Base-by-base conservation (phyloP, 768 basidiomycete species). In the Suillus ampliporus region DNA sequence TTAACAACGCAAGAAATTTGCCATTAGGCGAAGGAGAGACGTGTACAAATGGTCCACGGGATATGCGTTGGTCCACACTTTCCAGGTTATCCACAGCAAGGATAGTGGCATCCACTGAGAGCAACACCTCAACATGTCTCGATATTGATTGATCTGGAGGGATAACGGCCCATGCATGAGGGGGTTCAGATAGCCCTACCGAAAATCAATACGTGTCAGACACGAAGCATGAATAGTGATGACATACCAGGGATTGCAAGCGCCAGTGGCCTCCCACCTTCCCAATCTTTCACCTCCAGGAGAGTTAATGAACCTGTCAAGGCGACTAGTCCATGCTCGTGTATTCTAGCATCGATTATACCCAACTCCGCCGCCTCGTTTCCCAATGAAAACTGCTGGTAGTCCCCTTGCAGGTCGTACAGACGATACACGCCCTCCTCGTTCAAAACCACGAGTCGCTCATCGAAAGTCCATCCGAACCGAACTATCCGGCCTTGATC, bases 21-120 rank as follows among this genome's bases (percentile, higher is more conserved):
- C 97, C 97, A 68, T 95, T 96, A 1, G 97, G 97, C 1, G 97
- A 98, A 4, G 94, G 91, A 0, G 91, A 85, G 57, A 99, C 84
- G 68, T 91, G 90, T 0, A 84, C 84, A 74, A 98, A 98, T 3
- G 97, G 97, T 0, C 96, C 97, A 37, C 91, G 86, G 9, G 89
- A 88, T 10, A 98, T 79, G 13, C 90, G 87, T 76, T 97, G 97
- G 74, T 99, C 97, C 5, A 92, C 80, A 44, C 82, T 84, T 72
- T 98, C 96, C 51, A 98, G 80, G 60, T 91, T 95, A 75, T 99
- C 97, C 28, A 99, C 88, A 3, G 85, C 88, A 69, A 91, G 76
- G 56, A 99, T 89, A 1, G 94, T 93, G 4, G 86, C 74, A 17
- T 92, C 91, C 3, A 90, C 86, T 1, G 94, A 93, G 31, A 97